Base-by-base conservation (phyloP, 805 yeast species). In the Kockiozyma suomiensis region DNA sequence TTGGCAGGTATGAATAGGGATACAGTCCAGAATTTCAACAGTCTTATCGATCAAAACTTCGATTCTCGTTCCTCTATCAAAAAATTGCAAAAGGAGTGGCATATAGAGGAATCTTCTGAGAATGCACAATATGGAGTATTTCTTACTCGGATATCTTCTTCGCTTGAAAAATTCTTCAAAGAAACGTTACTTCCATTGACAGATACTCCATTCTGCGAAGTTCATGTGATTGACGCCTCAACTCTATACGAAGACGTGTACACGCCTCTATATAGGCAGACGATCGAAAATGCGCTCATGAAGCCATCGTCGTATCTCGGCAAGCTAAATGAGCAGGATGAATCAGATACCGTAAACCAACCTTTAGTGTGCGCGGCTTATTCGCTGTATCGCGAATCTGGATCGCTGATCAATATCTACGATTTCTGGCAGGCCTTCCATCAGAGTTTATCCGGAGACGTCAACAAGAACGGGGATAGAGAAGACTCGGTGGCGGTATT, bases 371-470 rank as follows among this genome's bases (percentile, higher is more conserved):
- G 59, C n/a, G 23, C 32, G 13, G 65, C 65, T 13, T 61, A 61
- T 35, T 12, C 42, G 12, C 38, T 65, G 33, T 64, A 65, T 33
- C 52, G 56, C 17, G 68, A 65, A 40, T 61, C 67, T 6, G 64
- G 63, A 6, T 23, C 54, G 21, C 33, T 56, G 23, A 53, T 65
- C 21, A 65, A 65, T 30, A 23, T 53, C n/a, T 56, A 52, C 40
- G 68, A 65, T 28, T 65, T 47, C 38, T 65, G 56, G 59, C 35
- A 15, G 17, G 68, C 68, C n/a, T 65, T 65, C 40, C 54, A 50
- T 32, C 61, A 62, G 28, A 30, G 26, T 17, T 23, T 52, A 10
- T 10, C 48, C 12, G 37, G 48, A n/a, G 25, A 32, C 23, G 12
- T 17, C 7, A 32, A 42, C 37, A 33, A 41, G 15, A 25, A 23